Percentiles rank a stretch among this genome's conserved stretches.
Conservation (phyloP, 805 yeast species). For the Kuraishia hungarica region DNA sequence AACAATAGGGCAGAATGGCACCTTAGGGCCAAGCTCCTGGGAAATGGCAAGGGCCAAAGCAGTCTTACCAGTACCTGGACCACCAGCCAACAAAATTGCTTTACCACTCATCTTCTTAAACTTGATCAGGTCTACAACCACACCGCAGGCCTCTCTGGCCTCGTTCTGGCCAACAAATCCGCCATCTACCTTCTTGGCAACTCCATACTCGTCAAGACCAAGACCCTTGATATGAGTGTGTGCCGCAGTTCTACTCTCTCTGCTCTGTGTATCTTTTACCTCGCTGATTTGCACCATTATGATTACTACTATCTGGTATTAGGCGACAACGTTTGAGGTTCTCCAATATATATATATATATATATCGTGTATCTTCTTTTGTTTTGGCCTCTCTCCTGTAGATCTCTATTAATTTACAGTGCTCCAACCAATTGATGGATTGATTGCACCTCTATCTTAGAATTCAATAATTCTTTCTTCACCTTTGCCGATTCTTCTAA, state of each 20-base stretch:
- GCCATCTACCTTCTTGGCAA: slow-evolving; percentile 77
- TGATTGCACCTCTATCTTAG: too few relatives aligned
- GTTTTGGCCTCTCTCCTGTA: too few relatives aligned
- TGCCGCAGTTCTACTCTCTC: slow-evolving; percentile 79
- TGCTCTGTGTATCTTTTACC: slow-evolving; percentile 12
- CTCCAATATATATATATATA: too few relatives aligned
- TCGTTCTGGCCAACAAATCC: slow-evolving; percentile 76
- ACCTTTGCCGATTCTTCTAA: too few relatives aligned
- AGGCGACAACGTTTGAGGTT: not conserved
- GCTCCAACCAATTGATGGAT: too few relatives aligned
- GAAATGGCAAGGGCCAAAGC: slow-evolving; percentile 94
- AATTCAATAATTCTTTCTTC: too few relatives aligned
- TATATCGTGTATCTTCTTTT: not conserved
- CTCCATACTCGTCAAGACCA: slow-evolving; percentile 86
- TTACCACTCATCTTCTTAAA: slow-evolving; percentile 90
- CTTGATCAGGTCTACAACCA: slow-evolving; percentile 87
- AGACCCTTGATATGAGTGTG: slow-evolving; percentile 95
- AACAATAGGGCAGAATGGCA: slow-evolving; percentile 95
- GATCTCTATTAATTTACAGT: too few relatives aligned
- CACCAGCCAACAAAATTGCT: slow-evolving; percentile 93
- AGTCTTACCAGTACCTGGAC: slow-evolving; percentile 98
- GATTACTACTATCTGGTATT: not conserved
- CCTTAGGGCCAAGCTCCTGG: slow-evolving; percentile 93
- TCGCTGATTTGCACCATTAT: slow-evolving; percentile 10
- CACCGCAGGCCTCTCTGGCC: slow-evolving; percentile 91